Evolutionary conservation across 352 stramenopile genomes (phyloP).

Genomic region (Phytophthora macrochlamydospora): DNA sequence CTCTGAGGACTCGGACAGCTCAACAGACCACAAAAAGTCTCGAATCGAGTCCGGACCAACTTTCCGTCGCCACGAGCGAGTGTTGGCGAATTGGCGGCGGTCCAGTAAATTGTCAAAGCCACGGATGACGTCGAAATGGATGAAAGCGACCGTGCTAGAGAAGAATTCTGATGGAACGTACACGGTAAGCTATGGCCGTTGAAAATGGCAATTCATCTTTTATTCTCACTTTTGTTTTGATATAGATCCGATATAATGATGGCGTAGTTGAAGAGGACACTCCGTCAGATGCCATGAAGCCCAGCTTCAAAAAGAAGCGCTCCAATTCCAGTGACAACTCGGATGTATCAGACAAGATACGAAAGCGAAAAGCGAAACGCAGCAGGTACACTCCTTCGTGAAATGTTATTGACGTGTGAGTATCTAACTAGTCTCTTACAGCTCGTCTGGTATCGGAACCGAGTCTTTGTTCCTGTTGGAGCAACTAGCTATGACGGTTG

Average conservation of each 20-base stretch:
- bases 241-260: conserved; percentile 57
- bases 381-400: not conserved
- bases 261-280: conserved; percentile 62
- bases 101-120: conserved; percentile 48
- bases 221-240: not conserved
- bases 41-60: not conserved
- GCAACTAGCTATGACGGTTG: conserved; percentile 68
- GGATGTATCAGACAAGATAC: not conserved
- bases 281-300: conserved; percentile 39
- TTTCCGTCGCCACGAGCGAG: conserved; percentile 39
- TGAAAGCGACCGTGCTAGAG: conserved; percentile 35
- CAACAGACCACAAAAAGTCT: not conserved
- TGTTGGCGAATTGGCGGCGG: conserved; percentile 43
- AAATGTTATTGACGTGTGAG: not conserved
- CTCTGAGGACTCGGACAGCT: conserved; percentile 37
- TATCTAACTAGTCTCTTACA: conserved; percentile 3
- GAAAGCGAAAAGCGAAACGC: conserved; percentile 10
- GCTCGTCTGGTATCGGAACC: conserved; percentile 22
- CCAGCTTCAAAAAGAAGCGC: conserved; percentile 19
- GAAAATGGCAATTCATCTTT: not conserved
- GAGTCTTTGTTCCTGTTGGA: conserved; percentile 68
- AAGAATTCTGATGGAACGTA: conserved; percentile 47
- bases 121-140: conserved; percentile 31
- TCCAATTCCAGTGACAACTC: conserved; percentile 5
- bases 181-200: conserved; percentile 23